Evolutionary conservation across 2,329 filamentous ascomycete genomes (phyloP).

Genomic region (Basipetospora chlamydospora): DNA sequence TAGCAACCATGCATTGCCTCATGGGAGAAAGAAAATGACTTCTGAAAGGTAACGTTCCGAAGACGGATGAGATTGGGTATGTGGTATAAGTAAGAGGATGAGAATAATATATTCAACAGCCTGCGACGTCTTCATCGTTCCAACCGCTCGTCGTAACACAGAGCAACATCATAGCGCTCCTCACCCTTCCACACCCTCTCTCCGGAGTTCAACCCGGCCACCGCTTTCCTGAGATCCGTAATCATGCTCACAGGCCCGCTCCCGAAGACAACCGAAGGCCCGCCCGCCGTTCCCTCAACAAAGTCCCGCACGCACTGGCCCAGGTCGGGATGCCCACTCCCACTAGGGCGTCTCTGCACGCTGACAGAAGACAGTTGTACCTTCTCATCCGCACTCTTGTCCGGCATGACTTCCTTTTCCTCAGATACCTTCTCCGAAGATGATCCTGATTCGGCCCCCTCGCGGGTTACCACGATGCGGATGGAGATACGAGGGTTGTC

Average conservation of each 20-base stretch:
- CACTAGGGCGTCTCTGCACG: constrained; percentile 7
- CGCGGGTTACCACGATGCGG: constrained; percentile 45
- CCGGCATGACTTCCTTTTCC: constrained; percentile 11
- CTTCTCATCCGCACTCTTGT: constrained; percentile 11
- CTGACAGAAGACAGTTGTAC: constrained; percentile 13
- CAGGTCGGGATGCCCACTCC: constrained; percentile 29
- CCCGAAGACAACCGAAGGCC: constrained; percentile 40
- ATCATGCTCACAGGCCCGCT: constrained; percentile 49
- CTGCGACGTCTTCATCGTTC: constrained; percentile 35
- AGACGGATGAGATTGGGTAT: too few relatives aligned
- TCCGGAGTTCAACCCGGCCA: constrained; percentile 38
- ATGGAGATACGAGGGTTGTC: constrained; percentile 32
- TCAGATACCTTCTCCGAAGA: constrained; percentile 6
- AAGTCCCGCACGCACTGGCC: constrained; percentile 31
- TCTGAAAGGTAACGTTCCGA: too few relatives aligned
- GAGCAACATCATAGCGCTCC: constrained; percentile 36
- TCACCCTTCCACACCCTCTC: constrained; percentile 42
- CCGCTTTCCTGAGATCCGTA: constrained; percentile 36
- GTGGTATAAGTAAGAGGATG: too few relatives aligned
- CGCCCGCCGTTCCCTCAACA: constrained; percentile 27
- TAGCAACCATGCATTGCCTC: too few relatives aligned
- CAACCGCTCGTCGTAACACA: constrained; percentile 47
- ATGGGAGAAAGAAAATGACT: too few relatives aligned
- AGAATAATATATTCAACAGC: too few relatives aligned
- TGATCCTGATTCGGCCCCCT: constrained; percentile 13